These are phyloP conservation scores for Leptomonas seymouri DNA, from an alignment of 208 protist species.

Conservation along the genomic window DNA sequence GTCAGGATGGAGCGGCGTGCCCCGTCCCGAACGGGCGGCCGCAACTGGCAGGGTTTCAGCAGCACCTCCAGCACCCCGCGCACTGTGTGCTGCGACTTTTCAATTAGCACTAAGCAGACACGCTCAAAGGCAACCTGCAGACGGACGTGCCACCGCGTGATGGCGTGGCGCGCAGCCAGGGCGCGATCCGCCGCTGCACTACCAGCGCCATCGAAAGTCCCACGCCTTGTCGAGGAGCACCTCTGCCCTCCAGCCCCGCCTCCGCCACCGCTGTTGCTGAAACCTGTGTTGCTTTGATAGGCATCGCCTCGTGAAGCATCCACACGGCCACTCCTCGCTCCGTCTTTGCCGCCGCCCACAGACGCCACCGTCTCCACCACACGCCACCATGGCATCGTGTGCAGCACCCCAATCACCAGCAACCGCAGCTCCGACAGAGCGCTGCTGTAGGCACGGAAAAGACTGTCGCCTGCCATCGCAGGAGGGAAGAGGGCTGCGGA, in stretches of 20 bases:
- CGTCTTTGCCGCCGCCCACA: neutral
- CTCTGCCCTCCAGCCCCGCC: neutral
- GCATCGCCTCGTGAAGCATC: too few species aligned
- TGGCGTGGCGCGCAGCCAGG: constrained; percentile 22
- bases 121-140: constrained; percentile 79
- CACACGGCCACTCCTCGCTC: too few species aligned
- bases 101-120: constrained; percentile 67
- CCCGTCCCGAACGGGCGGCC: constrained; percentile 58
- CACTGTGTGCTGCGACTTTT: constrained; percentile 65
- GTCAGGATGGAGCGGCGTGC: constrained; percentile 53
- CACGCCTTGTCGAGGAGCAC: neutral
- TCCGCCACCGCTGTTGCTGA: neutral
- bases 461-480: constrained; percentile 1
- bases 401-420: constrained; percentile 71
- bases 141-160: constrained; percentile 67
- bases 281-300: neutral
- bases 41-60: constrained; percentile 69
- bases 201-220: neutral
- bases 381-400: constrained; percentile 87
- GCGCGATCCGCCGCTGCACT: constrained; percentile 10
- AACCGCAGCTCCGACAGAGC: constrained; percentile 54
- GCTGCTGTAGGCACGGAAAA: constrained; percentile 19
- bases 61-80: constrained; percentile 75
- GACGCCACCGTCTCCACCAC: constrained; percentile 52
- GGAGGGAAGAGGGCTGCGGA: neutral